phyloP scores from a whole-genome alignment of 139 green algal species.

The Auxenochlorella pyrenoidosa region DNA sequence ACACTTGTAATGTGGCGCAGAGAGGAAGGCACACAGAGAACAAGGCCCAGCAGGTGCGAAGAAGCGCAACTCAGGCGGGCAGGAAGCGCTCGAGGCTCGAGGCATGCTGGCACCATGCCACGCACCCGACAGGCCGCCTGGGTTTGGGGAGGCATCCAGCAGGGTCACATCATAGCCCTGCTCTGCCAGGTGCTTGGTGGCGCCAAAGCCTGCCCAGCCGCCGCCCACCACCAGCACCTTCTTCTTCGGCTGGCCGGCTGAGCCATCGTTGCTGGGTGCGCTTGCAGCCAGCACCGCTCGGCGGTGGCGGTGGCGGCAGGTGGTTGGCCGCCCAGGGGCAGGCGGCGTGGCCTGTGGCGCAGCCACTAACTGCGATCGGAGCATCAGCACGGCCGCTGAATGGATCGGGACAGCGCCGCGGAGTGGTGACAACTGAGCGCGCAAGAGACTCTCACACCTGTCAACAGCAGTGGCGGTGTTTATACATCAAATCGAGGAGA shows the following conservation, averaged over 20 bases:
- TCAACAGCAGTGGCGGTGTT: too few species aligned
- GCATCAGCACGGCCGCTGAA: background rate
- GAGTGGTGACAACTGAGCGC: too few species aligned
- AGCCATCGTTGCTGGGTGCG: background rate
- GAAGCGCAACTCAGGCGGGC: background rate
- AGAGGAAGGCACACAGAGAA: too few species aligned
- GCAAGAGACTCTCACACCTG: background rate
- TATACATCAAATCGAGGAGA: too few species aligned
- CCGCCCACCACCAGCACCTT: constrained; percentile 70
- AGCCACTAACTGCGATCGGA: background rate
- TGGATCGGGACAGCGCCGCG: background rate
- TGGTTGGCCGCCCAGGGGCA: too few species aligned
- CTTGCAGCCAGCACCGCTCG: background rate
- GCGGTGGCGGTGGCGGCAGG: too few species aligned
- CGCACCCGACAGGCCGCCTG: constrained; percentile 65
- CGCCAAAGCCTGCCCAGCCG: constrained; percentile 83
- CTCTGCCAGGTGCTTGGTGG: constrained; percentile 81
- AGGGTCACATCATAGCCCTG: constrained; percentile 83
- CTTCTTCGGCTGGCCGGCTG: constrained; percentile 14
- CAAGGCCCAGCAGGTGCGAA: too few species aligned
- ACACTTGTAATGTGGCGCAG: too few species aligned
- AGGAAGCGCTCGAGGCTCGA: too few species aligned
- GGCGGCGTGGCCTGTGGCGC: background rate
- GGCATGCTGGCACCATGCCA: background rate
- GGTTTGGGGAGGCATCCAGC: constrained; percentile 68